Base-by-base conservation (phyloP, 305 asterid genomes). In the Fraxinus nigra region DNA sequence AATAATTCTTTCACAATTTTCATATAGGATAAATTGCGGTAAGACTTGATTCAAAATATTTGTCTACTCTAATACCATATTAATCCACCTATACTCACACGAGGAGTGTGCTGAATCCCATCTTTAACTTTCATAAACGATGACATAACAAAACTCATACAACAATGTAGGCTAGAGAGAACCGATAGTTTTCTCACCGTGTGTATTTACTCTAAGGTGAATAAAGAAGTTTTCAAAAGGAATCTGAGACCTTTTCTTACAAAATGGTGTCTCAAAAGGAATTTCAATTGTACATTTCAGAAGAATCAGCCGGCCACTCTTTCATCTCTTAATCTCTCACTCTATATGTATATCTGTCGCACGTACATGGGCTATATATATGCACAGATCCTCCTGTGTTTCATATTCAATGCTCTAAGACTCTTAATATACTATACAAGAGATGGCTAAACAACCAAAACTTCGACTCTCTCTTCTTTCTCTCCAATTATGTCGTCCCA, bases 401-500 rank as follows among this genome's bases (percentile, higher is more conserved):
- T 3, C 32, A 63, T 24, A 3, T 22, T 24, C 33, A 67, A 76
- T 18, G 61, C 59, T 9, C 32, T 30, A 46, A 46, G 13, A 26
- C 30, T 76, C 72, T 63, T 26, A 24, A 24, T 24, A 76, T 48
- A 6, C 16, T 7, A 28, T 28, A 76, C 77, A 77, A 75, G 56
- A 73, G 28, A 92, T 94, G 97, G 75, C 86, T n/a, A 92, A 87
- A 81, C 84, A 83, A 77, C 88, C 84, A 83, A 93, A 91, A 80
- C 84, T 89, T 63, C 82, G 80, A 37, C 67, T 92, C 14, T 82
- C 89, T 77, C 82, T 92, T 72, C 83, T 91, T 34, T 91, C 93
- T 72, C 78, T 94, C 81, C 91, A 91, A 82, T 70, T 92, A 20
- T 94, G 98, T 76, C 92, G 94, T 28, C 88, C 93, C 32, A 91